These are phyloP conservation scores for Sphaceloma murrayae DNA, from an alignment of 2,329 filamentous ascomycete genomes.

Conservation along the genomic window DNA sequence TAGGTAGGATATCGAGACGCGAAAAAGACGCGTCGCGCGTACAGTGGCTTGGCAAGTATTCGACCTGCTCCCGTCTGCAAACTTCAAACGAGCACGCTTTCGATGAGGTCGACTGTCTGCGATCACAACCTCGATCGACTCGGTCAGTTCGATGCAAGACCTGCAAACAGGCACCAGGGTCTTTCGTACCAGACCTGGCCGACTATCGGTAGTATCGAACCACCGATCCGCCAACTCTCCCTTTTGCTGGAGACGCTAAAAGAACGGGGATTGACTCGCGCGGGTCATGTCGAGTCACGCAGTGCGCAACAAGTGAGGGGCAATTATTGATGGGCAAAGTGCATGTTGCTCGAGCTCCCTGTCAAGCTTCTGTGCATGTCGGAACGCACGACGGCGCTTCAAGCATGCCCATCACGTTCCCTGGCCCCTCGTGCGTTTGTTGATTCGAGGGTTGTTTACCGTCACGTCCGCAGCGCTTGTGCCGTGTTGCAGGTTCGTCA, in stretches of 20 bases:
- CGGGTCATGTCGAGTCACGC: not conserved
- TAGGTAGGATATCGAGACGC: no score
- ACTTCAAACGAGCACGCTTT: constrained; percentile 1
- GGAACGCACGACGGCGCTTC: constrained; percentile 13
- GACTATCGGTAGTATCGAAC: constrained; percentile 9
- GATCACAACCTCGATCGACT: constrained; percentile 10
- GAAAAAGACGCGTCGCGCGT: constrained; percentile 14
- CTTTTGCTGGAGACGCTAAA: constrained; percentile 11
- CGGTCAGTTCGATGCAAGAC: constrained; percentile 7
- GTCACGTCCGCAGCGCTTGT: constrained; percentile 6
- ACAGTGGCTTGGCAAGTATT: constrained; percentile 10
- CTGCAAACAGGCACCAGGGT: constrained; percentile 4
- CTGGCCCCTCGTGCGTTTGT: not conserved
- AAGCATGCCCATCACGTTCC: not conserved
- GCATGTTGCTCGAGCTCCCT: constrained; percentile 4
- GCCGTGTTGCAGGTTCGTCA: not conserved
- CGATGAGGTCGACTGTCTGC: constrained; percentile 10
- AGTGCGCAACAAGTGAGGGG: not conserved
- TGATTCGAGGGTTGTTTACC: constrained; percentile 7
- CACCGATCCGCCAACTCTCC: constrained; percentile 7
- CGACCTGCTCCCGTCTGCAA: constrained; percentile 1
- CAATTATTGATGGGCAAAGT: not conserved
- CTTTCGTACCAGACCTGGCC: constrained; percentile 1
- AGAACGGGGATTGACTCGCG: constrained; percentile 8
- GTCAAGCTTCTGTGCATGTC: constrained; percentile 9